phyloP scores from a whole-genome alignment of 2,329 filamentous ascomycete genomes.

The Colletotrichum eremochloae region DNA sequence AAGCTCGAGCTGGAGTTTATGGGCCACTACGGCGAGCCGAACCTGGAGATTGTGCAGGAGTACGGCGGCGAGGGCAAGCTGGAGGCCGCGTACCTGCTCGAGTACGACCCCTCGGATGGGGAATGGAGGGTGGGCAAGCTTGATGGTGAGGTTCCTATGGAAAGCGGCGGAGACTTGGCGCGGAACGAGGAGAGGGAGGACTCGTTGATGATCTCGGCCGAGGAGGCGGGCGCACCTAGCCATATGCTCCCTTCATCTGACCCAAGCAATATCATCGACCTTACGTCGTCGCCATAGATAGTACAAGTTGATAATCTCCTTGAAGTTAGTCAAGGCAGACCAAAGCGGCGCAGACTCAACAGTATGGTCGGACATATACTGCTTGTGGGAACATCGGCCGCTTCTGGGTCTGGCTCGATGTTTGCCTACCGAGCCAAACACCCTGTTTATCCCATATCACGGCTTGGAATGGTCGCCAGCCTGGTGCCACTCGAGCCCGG shows the following conservation, averaged over 20 bases:
- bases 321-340: not conserved
- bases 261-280: constrained; percentile 11
- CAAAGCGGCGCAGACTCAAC: not conserved
- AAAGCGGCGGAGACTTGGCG: not conserved
- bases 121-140: constrained; percentile 44
- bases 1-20: constrained; percentile 61
- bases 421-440: too few species aligned
- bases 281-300: not conserved
- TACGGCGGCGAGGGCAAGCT: constrained; percentile 34
- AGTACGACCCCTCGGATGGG: constrained; percentile 48
- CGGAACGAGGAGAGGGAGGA: constrained; percentile 7
- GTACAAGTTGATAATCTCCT: not conserved
- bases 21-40: constrained; percentile 61
- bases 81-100: constrained; percentile 46
- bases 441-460: too few species aligned
- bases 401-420: too few species aligned
- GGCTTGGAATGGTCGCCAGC: too few species aligned
- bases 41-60: constrained; percentile 48
- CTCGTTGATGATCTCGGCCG: constrained; percentile 16
- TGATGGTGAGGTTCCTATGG: not conserved
- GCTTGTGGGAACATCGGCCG: not conserved
- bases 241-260: not conserved
- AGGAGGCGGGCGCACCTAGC: constrained; percentile 5
- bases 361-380: not conserved
- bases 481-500: too few species aligned